These are phyloP conservation scores for Collybia nuda DNA, from an alignment of 768 basidiomycete genomes.

Conservation along the genomic window DNA sequence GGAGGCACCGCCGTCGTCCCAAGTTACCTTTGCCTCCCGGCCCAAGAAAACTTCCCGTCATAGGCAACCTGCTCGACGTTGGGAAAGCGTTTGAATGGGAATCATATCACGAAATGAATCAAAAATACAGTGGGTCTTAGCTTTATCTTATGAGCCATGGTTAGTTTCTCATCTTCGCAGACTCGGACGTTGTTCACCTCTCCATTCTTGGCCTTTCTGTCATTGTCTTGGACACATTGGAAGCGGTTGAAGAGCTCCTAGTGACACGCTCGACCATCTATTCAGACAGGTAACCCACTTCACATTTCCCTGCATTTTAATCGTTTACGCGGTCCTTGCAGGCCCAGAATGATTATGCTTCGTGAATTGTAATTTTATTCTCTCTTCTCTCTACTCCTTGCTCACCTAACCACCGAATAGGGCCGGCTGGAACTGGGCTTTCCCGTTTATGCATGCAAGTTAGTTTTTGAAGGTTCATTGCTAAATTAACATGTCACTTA, in stretches of 20 bases:
- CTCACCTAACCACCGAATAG: too few species aligned
- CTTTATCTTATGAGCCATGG: neutral
- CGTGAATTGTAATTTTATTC: too few species aligned
- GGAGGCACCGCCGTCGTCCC: too few species aligned
- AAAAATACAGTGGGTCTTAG: conserved; percentile 5
- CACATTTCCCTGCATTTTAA: too few species aligned
- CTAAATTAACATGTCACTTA: too few species aligned
- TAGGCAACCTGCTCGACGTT: conserved; percentile 13
- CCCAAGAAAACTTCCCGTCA: conserved; percentile 6
- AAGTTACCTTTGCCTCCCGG: conserved; percentile 11
- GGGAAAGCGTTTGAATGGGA: conserved; percentile 8
- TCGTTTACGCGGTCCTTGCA: too few species aligned
- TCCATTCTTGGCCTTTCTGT: conserved; percentile 17
- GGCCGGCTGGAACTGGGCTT: too few species aligned
- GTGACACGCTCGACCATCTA: conserved; percentile 19
- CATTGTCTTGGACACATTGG: conserved; percentile 19
- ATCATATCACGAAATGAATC: conserved; percentile 14
- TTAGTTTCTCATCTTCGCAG: conserved; percentile 4
- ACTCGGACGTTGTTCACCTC: conserved; percentile 23
- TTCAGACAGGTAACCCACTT: conserved; percentile 15
- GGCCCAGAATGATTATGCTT: too few species aligned
- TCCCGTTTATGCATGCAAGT: too few species aligned
- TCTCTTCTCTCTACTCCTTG: too few species aligned
- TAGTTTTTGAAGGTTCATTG: too few species aligned
- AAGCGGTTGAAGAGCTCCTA: conserved; percentile 21